Evolutionary conservation across 2,329 filamentous ascomycete species (phyloP).

Genomic region (Fusarium abutilonis): DNA sequence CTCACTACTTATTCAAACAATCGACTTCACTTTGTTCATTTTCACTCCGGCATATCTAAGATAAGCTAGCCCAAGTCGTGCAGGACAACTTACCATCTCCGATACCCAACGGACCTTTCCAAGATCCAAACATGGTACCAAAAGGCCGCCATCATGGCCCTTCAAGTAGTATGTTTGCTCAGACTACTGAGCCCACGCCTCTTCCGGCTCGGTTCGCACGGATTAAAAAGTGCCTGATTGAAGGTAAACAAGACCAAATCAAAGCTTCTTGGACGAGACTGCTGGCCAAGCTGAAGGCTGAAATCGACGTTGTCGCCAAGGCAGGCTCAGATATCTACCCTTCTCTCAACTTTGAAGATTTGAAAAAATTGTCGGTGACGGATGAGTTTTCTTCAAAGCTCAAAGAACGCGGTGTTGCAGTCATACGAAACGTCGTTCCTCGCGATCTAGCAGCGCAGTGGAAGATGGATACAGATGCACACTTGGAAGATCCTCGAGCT

Average conservation of each 20-base stretch:
- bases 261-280: slow-evolving; percentile 53
- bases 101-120: neutral
- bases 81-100: neutral
- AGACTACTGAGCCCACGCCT: slow-evolving; percentile 45
- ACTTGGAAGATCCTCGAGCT: slow-evolving; percentile 60
- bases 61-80: neutral
- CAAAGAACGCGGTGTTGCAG: slow-evolving; percentile 47
- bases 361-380: slow-evolving; percentile 44
- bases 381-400: slow-evolving; percentile 44
- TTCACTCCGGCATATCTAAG: slow-evolving; percentile 2
- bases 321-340: slow-evolving; percentile 52
- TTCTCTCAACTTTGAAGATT: slow-evolving; percentile 54
- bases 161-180: slow-evolving; percentile 43
- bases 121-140: slow-evolving; percentile 26
- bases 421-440: slow-evolving; percentile 49
- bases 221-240: slow-evolving; percentile 53
- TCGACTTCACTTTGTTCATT: neutral
- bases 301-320: slow-evolving; percentile 51
- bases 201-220: slow-evolving; percentile 54
- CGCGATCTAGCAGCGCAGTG: slow-evolving; percentile 50
- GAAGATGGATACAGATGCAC: slow-evolving; percentile 62
- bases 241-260: slow-evolving; percentile 52
- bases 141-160: slow-evolving; percentile 36
- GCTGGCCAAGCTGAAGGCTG: slow-evolving; percentile 49
- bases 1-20: neutral